Conservation (phyloP, 169 alveolate genomes). For the Theileria annulata region DNA sequence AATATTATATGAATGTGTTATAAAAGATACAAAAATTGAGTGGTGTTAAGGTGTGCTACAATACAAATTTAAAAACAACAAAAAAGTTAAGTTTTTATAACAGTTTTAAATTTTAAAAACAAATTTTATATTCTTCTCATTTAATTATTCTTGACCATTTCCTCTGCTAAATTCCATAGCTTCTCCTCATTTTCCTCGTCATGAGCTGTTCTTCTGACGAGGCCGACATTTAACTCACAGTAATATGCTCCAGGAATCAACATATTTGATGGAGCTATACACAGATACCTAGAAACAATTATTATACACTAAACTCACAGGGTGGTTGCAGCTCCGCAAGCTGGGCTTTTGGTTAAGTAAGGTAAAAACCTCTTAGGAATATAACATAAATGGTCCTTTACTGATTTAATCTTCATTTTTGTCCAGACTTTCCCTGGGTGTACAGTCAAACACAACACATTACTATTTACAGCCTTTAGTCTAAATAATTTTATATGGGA, state of each 20-base stretch:
- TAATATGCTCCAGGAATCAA: constrained; percentile 55
- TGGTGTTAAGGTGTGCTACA: background rate
- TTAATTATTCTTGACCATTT: constrained; percentile 5
- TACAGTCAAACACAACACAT: constrained; percentile 25
- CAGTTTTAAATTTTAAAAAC: no score
- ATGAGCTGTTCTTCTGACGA: constrained; percentile 54
- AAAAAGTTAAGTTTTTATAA: background rate
- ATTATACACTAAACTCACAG: constrained; percentile 13
- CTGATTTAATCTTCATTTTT: background rate
- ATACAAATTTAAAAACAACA: no score
- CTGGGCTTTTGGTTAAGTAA: constrained; percentile 29
- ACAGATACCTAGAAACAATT: constrained; percentile 28
- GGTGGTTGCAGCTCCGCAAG: constrained; percentile 36
- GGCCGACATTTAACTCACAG: constrained; percentile 43
- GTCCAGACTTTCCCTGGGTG: constrained; percentile 49
- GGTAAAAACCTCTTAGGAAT: background rate
- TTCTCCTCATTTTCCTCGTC: constrained; percentile 39
- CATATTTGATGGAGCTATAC: constrained; percentile 35
- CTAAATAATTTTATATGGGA: background rate
- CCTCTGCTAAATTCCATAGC: constrained; percentile 30
- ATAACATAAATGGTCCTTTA: background rate
- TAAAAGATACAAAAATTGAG: background rate
- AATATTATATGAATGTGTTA: background rate
- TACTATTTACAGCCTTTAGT: background rate
- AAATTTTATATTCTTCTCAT: background rate